Conservation (phyloP, 192 early-diverging fungal genomes). For the Podila clonocystis region DNA sequence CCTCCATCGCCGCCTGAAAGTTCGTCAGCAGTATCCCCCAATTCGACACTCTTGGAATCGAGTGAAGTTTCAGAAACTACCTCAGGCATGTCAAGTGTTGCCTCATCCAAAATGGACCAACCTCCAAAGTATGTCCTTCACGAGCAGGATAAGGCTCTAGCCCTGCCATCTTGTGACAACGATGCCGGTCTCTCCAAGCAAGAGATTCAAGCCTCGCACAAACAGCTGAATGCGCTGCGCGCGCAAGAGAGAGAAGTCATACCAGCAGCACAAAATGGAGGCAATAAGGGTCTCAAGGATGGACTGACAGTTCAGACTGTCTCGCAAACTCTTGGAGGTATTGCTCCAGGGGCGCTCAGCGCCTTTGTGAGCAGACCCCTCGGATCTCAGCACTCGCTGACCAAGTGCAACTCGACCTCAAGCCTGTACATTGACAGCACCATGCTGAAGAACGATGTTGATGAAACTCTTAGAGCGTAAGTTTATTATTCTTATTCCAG, state of each 20-base stretch:
- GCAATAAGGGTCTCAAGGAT: neutral
- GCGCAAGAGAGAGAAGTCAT: neutral
- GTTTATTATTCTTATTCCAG: neutral
- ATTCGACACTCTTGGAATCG: slow-evolving; percentile 25
- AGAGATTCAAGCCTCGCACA: neutral
- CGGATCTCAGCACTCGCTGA: slow-evolving; percentile 33
- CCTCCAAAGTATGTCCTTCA: slow-evolving; percentile 16
- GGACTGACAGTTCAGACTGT: slow-evolving; percentile 24
- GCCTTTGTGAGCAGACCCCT: slow-evolving; percentile 22
- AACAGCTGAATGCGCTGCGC: neutral
- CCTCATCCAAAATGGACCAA: slow-evolving; percentile 3
- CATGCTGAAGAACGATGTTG: slow-evolving; percentile 47
- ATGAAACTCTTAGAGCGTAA: slow-evolving; percentile 46
- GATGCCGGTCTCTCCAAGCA: neutral
- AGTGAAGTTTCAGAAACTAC: slow-evolving; percentile 1
- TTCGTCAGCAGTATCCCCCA: slow-evolving; percentile 1
- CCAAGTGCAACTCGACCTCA: slow-evolving; percentile 48
- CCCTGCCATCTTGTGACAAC: neutral
- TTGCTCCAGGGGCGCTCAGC: slow-evolving; percentile 30
- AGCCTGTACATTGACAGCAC: slow-evolving; percentile 51
- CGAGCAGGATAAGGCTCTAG: slow-evolving; percentile 5
- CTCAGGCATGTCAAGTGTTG: neutral
- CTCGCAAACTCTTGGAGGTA: slow-evolving; percentile 9
- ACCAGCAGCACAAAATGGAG: neutral
- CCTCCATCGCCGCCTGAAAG: neutral